Base-by-base conservation (phyloP, 768 basidiomycete genomes). In the Cyclocybe aegerita region DNA sequence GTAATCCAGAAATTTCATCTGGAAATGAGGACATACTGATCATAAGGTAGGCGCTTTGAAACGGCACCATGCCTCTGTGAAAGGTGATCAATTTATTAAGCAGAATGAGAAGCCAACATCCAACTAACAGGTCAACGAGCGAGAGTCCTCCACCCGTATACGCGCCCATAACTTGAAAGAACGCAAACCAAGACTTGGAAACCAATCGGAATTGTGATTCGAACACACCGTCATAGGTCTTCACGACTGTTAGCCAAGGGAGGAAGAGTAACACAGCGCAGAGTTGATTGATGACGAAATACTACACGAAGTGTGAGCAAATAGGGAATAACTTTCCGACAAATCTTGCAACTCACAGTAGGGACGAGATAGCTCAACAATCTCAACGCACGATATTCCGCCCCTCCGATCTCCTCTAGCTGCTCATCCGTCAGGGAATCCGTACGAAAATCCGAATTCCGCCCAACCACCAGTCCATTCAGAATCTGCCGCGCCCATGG, bases 141-240 rank as follows among this genome's bases (percentile, higher is more conserved):
- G 82, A 83, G 56, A 86, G 74, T 0, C 89, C 88, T n/a, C 81
- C 81, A 45, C 86, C 87, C 1, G 83, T 82, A 61, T 85, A 90
- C 0, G 76, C 70, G 7, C 67, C 72, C 63, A 75, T 70, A 6
- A 72, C 66, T 50, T 77, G 68, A 45, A 79, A 79, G 30, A 76
- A 56, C 0, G 71, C 58, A 50, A 72, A 86, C 86, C 85, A 88
- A 37, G 77, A 66, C 46, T 83, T 85, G 14, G 73, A 65, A 4
- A 88, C 80, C 5, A 71, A 45, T 16, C 77, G 71, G 1, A 73
- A 71, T 56, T 86, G 85, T 3, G 60, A 65, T 4, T 61, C 59
- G 44, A 81, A 80, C 0, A 80, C 76, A 29, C 68, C 71, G 45
- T 83, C 77, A 50, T 81, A 76, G 45, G 66, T 67, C 56, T 60